A percentile compares a stretch with the other conserved stretches of the same genome.
Conservation (phyloP, 2,329 filamentous ascomycete species). For the Sporothrix humicola region DNA sequence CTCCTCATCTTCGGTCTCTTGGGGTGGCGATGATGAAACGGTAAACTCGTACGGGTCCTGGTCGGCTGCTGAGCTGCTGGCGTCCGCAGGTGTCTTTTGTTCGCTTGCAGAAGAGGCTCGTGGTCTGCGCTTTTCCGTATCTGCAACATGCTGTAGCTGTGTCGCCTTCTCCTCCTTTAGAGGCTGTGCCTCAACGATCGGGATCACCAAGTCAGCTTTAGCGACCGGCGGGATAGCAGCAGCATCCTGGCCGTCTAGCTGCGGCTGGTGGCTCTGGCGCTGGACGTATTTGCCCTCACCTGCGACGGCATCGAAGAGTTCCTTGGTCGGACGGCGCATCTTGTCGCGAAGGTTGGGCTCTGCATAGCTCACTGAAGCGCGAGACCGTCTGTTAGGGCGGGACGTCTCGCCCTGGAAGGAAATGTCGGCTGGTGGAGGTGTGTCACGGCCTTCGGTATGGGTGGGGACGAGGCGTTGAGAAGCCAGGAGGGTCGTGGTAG, state of each 20-base stretch:
- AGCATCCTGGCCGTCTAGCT: slow-evolving; percentile 1
- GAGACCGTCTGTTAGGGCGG: slow-evolving; percentile 69
- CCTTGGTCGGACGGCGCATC: slow-evolving; percentile 80
- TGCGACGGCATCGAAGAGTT: slow-evolving; percentile 74
- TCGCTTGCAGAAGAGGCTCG: background rate
- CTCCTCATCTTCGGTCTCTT: slow-evolving; percentile 26
- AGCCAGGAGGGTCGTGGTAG: background rate
- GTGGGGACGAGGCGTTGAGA: slow-evolving; percentile 50
- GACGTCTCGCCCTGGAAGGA: slow-evolving; percentile 61
- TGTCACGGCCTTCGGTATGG: slow-evolving; percentile 52
- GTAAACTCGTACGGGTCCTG: slow-evolving; percentile 63
- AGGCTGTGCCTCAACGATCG: background rate
- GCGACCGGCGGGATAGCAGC: background rate
- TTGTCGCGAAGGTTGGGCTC: slow-evolving; percentile 82
- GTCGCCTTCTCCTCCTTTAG: background rate
- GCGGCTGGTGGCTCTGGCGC: slow-evolving; percentile 35
- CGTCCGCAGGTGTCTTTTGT: background rate
- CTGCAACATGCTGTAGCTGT: slow-evolving; percentile 40
- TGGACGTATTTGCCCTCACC: slow-evolving; percentile 63
- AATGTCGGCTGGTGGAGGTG: slow-evolving; percentile 65
- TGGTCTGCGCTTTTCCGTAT: slow-evolving; percentile 37
- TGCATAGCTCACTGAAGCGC: slow-evolving; percentile 76
- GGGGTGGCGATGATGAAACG: slow-evolving; percentile 51
- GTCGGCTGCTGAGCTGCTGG: background rate
- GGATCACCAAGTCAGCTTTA: background rate